Evolutionary conservation across 345 rosid genomes (phyloP).

Genomic region (Garcia nutans): DNA sequence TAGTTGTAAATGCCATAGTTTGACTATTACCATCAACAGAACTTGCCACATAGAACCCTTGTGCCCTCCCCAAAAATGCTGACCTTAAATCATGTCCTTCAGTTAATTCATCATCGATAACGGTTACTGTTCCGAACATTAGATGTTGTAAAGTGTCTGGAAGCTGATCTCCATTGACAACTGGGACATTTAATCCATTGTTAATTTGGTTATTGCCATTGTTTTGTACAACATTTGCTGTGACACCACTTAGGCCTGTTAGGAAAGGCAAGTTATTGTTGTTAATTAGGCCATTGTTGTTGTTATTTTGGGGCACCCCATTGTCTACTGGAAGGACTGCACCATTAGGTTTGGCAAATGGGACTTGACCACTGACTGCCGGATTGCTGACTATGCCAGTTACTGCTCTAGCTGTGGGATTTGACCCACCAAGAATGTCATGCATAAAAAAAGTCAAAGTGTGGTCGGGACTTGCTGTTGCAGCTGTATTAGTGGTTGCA

Average conservation of each 20-base stretch:
- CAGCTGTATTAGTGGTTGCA: neutral
- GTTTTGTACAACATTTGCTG: conserved; percentile 49
- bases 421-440: conserved; percentile 75
- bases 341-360: conserved; percentile 84
- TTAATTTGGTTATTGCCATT: conserved; percentile 44
- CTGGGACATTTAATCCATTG: conserved; percentile 41
- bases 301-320: conserved; percentile 59
- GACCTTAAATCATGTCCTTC: conserved; percentile 71
- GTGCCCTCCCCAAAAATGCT: conserved; percentile 70
- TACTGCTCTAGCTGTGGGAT: conserved; percentile 69
- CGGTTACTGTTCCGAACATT: conserved; percentile 84
- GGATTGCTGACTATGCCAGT: conserved; percentile 71
- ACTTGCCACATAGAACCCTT: conserved; percentile 79
- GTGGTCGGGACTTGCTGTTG: neutral
- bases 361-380: conserved; percentile 64
- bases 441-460: conserved; percentile 62
- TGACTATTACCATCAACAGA: conserved; percentile 77
- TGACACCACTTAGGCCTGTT: conserved; percentile 67
- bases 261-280: conserved; percentile 87
- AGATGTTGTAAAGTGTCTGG: conserved; percentile 53
- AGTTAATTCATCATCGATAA: conserved; percentile 76
- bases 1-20: conserved; percentile 72
- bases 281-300: conserved; percentile 62
- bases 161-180: conserved; percentile 51
- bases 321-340: conserved; percentile 67